Base-by-base conservation (phyloP, 192 early-diverging fungal species). In the Umbelopsis sp. region DNA sequence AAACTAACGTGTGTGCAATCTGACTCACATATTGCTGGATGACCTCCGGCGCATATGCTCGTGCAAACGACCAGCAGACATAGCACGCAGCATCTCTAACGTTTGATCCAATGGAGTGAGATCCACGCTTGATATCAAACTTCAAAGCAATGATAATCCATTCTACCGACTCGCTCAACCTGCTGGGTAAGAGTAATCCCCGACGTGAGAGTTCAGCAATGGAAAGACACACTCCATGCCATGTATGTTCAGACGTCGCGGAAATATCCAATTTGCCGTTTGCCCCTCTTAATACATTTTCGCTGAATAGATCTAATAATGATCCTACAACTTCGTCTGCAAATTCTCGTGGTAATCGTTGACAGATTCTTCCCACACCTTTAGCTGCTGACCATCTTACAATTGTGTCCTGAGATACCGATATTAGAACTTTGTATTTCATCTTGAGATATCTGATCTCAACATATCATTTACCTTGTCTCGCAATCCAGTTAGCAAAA, bases 341-440 rank as follows among this genome's bases (percentile, higher is more conserved):
- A 51, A 97, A 79, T 22, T 89, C 90, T 41, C 82, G 81, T 1
- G 94, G 91, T 53, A 99, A 74, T 25, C 98, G 83, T 48, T 90
- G 89, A 3, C 91, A 80, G 66, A 99, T 88, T 52, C 98, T 85
- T 6, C 94, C 98, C 58, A 99, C 81, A 13, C 97, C 98, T 83
- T 99, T 99, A 9, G 98, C 96, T 7, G 95, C 90, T 11, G 95
- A 97, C 95, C 95, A 98, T 64, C 98, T 90, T 4, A 99, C 97
- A 70, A 99, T 92, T 0, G 98, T 99, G 70, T 95, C 90, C 82
- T 85, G 53, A 12, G 58, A 30, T 51, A 44, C 47, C n/a, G 46
- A 21, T 23, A n/a, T 69, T 23, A 49, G 35, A 58, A 0, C n/a
- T 10, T 44, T 58, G 10, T 73, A 16, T 18, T 35, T 2, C 23